These are phyloP conservation scores for Knufia petricola DNA, from an alignment of 2,329 filamentous ascomycete genomes.

Conservation along the genomic window DNA sequence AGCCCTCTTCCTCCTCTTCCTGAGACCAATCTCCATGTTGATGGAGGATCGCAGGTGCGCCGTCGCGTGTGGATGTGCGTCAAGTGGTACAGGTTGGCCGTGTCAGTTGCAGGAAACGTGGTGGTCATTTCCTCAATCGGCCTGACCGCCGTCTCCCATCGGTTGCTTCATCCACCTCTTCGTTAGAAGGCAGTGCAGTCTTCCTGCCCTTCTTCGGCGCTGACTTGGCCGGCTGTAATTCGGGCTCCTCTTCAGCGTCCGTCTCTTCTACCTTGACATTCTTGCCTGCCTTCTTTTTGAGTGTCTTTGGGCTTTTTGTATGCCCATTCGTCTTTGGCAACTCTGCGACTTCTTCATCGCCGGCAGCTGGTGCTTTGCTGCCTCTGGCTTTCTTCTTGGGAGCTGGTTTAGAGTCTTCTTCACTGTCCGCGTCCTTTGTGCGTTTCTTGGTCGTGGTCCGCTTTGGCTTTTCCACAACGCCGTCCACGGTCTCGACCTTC, in stretches of 20 bases:
- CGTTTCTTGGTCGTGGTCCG: neutral
- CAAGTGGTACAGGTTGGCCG: no score
- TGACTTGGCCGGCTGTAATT: neutral
- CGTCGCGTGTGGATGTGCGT: no score
- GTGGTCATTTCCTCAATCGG: neutral
- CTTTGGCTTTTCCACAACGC: neutral
- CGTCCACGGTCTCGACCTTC: conserved; percentile 9
- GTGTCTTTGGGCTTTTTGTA: neutral
- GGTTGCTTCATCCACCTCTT: neutral
- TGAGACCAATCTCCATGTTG: no score
- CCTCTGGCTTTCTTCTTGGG: neutral
- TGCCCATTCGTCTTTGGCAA: neutral
- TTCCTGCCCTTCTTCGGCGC: neutral
- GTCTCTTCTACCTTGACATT: neutral
- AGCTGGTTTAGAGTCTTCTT: conserved; percentile 1
- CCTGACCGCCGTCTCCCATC: conserved; percentile 4
- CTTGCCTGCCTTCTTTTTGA: neutral
- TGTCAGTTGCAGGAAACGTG: no score
- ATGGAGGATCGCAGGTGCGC: no score
- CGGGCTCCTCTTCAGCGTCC: neutral
- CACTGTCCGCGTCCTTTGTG: neutral
- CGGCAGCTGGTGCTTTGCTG: neutral
- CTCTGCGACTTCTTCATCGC: neutral
- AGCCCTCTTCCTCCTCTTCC: no score
- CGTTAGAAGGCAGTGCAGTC: neutral